These are phyloP conservation scores for Tolypocladium guangdongense DNA, from an alignment of 2,329 filamentous ascomycete species.

Conservation along the genomic window DNA sequence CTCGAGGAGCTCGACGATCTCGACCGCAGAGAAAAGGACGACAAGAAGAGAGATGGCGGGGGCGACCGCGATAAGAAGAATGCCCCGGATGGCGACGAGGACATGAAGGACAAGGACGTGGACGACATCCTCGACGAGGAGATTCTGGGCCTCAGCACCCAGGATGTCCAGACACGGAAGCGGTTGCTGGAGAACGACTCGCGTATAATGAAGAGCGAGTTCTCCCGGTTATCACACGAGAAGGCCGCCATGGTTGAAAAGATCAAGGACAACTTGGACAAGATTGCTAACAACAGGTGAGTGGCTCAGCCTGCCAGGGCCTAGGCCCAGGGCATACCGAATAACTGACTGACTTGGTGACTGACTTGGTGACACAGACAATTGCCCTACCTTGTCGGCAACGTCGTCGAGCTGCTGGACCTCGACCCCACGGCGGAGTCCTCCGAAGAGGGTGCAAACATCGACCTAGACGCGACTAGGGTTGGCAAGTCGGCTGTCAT, in stretches of 20 bases:
- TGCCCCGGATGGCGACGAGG: conserved; percentile 62
- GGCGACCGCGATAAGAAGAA: conserved; percentile 25
- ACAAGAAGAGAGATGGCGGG: conserved; percentile 37
- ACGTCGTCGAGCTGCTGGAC: conserved; percentile 94
- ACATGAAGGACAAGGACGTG: conserved; percentile 77
- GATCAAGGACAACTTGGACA: conserved; percentile 98
- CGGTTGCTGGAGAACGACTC: conserved; percentile 94
- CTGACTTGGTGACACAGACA: conserved; percentile 46
- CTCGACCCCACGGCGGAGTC: conserved; percentile 94
- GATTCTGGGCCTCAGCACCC: conserved; percentile 84
- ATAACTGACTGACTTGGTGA: not conserved
- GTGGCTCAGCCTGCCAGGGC: conserved; percentile 8
- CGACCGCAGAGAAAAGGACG: conserved; percentile 68
- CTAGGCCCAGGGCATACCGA: too few relatives aligned
- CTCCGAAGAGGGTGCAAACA: conserved; percentile 95
- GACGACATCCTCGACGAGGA: conserved; percentile 81
- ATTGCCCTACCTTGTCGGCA: conserved; percentile 95
- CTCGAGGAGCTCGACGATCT: conserved; percentile 87
- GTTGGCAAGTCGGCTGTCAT: conserved; percentile 98
- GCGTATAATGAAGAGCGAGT: conserved; percentile 97
- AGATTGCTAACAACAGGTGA: conserved; percentile 98
- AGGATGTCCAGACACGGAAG: conserved; percentile 85
- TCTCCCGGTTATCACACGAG: conserved; percentile 86
- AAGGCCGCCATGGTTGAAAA: conserved; percentile 95
- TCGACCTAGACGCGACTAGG: conserved; percentile 90